Base-by-base conservation (phyloP, 2,329 filamentous ascomycete species). In the Fusarium lateritium region DNA sequence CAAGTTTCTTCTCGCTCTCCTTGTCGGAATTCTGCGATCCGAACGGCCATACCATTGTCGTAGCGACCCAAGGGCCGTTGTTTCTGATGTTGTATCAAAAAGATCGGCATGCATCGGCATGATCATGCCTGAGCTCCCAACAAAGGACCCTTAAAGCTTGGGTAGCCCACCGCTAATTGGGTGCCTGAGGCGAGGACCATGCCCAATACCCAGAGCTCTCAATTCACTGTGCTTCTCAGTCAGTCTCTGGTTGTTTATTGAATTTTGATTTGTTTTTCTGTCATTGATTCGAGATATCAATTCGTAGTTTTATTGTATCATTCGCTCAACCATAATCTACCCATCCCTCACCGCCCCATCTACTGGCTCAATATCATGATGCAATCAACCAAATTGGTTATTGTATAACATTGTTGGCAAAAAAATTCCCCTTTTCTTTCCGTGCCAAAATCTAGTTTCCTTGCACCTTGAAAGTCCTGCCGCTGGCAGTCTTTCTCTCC, bases 401-500 rank as follows among this genome's bases (percentile, higher is more conserved):
- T 62, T 58, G 51, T 53, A 39, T 64, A 65, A 60, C 33, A 49
- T 57, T 22, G 45, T 45, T 56, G 54, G 39, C 43, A 56, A 56
- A 62, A 47, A 61, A 52, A 42, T 28, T 45, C 40, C 10, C 10
- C 9, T 31, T 31, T 31, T 58, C 38, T 53, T 49, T 56, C 42
- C 65, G 45, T 34, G 43, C 63, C 52, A 60, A 56, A 39, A 33
- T 62, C 57, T 76, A 78, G 69, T 72, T 70, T 75, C 76, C 69
- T 72, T 86, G 80, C 64, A 84, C 82, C 81, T 86, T 90, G 88
- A 99, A 99, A 43, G 94, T 97, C 76, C 96, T 89, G 70, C 96
- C 96, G 79, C 94, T 98, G 46, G 97, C 96, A 59, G 96, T 99
- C 89, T 99, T 99, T 77, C 93, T 91, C 83, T 99, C 97, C 83